These are phyloP conservation scores for Epichloe uncinata DNA, from an alignment of 2,329 filamentous ascomycete species.

Conservation along the genomic window DNA sequence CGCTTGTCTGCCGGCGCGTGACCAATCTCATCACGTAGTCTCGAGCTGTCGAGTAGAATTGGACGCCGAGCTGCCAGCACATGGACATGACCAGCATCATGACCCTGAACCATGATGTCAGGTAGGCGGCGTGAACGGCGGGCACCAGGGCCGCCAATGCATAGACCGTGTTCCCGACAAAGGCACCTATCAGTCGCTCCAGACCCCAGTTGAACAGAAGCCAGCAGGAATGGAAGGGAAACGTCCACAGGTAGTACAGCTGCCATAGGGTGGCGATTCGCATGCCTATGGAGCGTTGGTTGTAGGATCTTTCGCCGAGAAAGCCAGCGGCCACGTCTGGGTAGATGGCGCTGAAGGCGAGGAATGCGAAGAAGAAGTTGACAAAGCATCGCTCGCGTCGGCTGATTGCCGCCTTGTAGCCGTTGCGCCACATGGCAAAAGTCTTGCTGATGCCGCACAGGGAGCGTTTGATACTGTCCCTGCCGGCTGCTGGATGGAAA, in stretches of 20 bases:
- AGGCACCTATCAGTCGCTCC: conserved; percentile 9
- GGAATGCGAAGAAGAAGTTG: conserved; percentile 10
- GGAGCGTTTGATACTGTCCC: conserved; percentile 5
- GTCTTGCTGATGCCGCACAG: conserved; percentile 6
- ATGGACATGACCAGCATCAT: conserved; percentile 11
- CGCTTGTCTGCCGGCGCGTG: conserved; percentile 7
- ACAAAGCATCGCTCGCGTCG: conserved; percentile 6
- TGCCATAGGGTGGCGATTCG: conserved; percentile 10
- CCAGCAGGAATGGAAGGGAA: conserved; percentile 8
- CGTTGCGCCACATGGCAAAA: conserved; percentile 8
- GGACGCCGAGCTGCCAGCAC: conserved; percentile 9
- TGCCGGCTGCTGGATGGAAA: conserved; percentile 7
- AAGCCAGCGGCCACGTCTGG: conserved; percentile 10
- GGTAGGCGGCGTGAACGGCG: conserved; percentile 7
- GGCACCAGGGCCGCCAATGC: conserved; percentile 9
- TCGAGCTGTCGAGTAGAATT: conserved; percentile 8
- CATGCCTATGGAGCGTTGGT: conserved; percentile 11
- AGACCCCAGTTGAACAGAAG: conserved; percentile 12
- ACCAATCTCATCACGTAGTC: conserved; percentile 8
- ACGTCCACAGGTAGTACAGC: conserved; percentile 9
- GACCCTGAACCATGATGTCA: conserved; percentile 8
- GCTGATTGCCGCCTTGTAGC: conserved; percentile 7
- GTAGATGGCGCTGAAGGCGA: conserved; percentile 9
- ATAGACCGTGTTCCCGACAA: conserved; percentile 11
- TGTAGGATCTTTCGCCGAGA: conserved; percentile 10